Percentiles rank a stretch among this genome's conserved stretches.
Evolutionary conservation across 2,329 filamentous ascomycete genomes (phyloP).

Genomic region (Aureobasidium sp.): DNA sequence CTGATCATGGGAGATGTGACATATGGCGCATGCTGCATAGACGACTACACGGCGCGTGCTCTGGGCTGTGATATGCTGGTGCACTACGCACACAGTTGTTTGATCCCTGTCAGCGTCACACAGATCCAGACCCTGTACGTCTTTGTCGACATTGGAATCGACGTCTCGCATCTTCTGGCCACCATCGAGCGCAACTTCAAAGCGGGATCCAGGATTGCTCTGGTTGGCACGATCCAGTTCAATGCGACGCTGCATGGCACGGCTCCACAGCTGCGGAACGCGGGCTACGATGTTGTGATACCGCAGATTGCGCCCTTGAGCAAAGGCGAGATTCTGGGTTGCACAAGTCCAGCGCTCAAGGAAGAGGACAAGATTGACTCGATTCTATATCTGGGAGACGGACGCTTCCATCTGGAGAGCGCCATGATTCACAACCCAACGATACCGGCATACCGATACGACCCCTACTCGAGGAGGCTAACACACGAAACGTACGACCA

Average conservation of each 20-base stretch:
- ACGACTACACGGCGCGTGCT: slow-evolving; percentile 92
- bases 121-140: slow-evolving; percentile 97
- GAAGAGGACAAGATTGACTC: slow-evolving; percentile 55
- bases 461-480: slow-evolving; percentile 87
- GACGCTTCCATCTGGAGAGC: slow-evolving; percentile 91
- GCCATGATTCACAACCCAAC: slow-evolving; percentile 98
- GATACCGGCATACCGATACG: slow-evolving; percentile 89
- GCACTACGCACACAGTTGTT: slow-evolving; percentile 93
- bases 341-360: slow-evolving; percentile 73
- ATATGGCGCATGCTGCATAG: slow-evolving; percentile 96
- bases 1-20: slow-evolving; percentile 99
- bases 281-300: slow-evolving; percentile 77
- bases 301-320: slow-evolving; percentile 89
- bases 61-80: slow-evolving; percentile 90
- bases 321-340: slow-evolving; percentile 95
- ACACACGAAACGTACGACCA: slow-evolving; percentile 91
- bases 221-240: slow-evolving; percentile 97
- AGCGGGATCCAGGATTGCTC: slow-evolving; percentile 74
- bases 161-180: slow-evolving; percentile 75
- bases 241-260: slow-evolving; percentile 93
- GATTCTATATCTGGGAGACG: slow-evolving; percentile 84
- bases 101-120: slow-evolving; percentile 93
- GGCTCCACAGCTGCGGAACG: slow-evolving; percentile 64
- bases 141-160: slow-evolving; percentile 96
- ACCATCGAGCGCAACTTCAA: slow-evolving; percentile 85